Conservation (phyloP, 2,329 filamentous ascomycete species). For the Cladosporium colombiae region DNA sequence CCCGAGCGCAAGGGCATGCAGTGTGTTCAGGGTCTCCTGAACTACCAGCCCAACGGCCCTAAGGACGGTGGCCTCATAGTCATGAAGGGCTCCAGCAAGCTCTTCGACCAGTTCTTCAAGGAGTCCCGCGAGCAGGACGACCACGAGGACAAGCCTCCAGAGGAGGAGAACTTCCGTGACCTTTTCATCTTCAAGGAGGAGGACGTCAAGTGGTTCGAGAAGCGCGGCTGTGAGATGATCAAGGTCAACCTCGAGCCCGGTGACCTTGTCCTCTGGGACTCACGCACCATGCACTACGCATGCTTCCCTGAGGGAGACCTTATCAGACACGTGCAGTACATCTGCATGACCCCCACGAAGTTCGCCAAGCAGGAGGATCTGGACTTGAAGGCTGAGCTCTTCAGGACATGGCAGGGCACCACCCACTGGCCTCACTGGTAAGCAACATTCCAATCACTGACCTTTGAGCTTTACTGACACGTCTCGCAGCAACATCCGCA, state of each 20-base stretch:
- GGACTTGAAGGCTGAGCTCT: constrained; percentile 38
- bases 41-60: constrained; percentile 47
- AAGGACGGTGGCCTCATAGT: constrained; percentile 51
- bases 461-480: neutral
- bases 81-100: constrained; percentile 46
- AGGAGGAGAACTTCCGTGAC: constrained; percentile 41
- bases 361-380: constrained; percentile 41
- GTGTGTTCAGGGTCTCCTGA: constrained; percentile 48
- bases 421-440: constrained; percentile 43
- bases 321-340: constrained; percentile 35
- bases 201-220: constrained; percentile 33
- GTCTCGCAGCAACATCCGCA: constrained; percentile 40
- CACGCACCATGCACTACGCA: constrained; percentile 50
- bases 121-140: constrained; percentile 34
- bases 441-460: neutral
- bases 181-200: constrained; percentile 45
- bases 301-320: constrained; percentile 33
- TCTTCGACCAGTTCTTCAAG: constrained; percentile 50
- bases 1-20: constrained; percentile 45
- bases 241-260: constrained; percentile 28
- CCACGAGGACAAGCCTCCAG: constrained; percentile 37
- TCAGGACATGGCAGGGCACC: constrained; percentile 39
- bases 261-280: constrained; percentile 31
- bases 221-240: constrained; percentile 26
- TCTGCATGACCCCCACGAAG: constrained; percentile 39